Evolutionary conservation across 148 eudicot genomes (phyloP).

Genomic region (Rhododendron simsii): DNA sequence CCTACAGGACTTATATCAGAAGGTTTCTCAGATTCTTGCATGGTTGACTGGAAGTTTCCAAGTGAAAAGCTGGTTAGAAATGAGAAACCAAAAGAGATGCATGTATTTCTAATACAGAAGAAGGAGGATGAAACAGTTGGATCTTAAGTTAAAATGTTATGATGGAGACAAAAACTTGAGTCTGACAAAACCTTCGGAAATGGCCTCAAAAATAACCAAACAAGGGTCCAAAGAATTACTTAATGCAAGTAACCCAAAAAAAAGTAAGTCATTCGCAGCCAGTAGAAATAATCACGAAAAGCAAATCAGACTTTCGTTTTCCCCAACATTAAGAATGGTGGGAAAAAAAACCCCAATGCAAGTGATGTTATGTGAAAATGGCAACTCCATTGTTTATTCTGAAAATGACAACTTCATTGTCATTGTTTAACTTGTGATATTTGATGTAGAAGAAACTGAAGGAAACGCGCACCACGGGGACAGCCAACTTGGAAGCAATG

Average conservation of each 20-base stretch:
- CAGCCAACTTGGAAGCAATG: conserved; percentile 58
- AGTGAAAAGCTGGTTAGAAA: conserved; percentile 2
- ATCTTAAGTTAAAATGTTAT: neutral
- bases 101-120: neutral
- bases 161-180: neutral
- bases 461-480: conserved; percentile 45
- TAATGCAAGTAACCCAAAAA: neutral
- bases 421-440: conserved; percentile 3
- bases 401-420: neutral
- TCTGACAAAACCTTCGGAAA: neutral
- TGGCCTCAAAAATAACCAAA: neutral
- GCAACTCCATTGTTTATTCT: neutral
- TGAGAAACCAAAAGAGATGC: neutral
- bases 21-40: conserved; percentile 26
- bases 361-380: neutral
- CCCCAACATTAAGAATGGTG: neutral
- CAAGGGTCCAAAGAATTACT: neutral
- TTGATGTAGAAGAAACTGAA: neutral
- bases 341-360: neutral
- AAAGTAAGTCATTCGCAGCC: neutral
- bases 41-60: conserved; percentile 19
- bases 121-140: neutral
- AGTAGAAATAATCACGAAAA: neutral
- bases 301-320: neutral
- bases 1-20: conserved; percentile 28